Conservation (phyloP, 140 eudicot genomes). For the Erigeron philadelphicus region DNA sequence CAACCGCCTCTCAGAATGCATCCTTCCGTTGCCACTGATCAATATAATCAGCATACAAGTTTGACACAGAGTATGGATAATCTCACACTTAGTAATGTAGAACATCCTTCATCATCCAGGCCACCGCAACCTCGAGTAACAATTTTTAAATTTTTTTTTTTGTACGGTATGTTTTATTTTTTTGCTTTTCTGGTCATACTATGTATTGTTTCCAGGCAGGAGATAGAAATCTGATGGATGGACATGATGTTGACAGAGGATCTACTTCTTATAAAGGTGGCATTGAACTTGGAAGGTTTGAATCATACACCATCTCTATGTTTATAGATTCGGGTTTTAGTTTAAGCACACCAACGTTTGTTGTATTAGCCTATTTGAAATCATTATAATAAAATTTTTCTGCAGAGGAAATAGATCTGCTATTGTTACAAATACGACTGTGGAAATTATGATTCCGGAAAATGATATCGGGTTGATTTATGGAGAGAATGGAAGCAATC, state of each 20-base stretch:
- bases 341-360: neutral
- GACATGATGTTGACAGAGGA: slow-evolving; percentile 35
- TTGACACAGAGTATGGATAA: slow-evolving; percentile 40
- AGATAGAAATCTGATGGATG: slow-evolving; percentile 32
- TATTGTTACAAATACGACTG: slow-evolving; percentile 51
- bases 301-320: neutral
- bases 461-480: slow-evolving; percentile 46
- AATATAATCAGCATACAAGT: slow-evolving; percentile 27
- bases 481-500: slow-evolving; percentile 69
- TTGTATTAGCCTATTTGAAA: neutral
- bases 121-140: slow-evolving; percentile 41
- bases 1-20: slow-evolving; percentile 14
- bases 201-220: slow-evolving; percentile 33
- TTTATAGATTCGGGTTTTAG: neutral
- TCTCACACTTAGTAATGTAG: slow-evolving; percentile 39
- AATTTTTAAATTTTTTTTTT: neutral
- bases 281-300: slow-evolving; percentile 71
- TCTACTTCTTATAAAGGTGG: slow-evolving; percentile 43
- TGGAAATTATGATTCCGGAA: slow-evolving; percentile 61
- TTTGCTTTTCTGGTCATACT: neutral
- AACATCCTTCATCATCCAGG: slow-evolving; percentile 36
- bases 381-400: neutral
- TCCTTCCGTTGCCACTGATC: slow-evolving; percentile 22
- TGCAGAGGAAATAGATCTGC: slow-evolving; percentile 59
- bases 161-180: neutral